Evolutionary conservation across 169 alveolate species (phyloP).

Genomic region (Ichthyophthirius multifiliis): DNA sequence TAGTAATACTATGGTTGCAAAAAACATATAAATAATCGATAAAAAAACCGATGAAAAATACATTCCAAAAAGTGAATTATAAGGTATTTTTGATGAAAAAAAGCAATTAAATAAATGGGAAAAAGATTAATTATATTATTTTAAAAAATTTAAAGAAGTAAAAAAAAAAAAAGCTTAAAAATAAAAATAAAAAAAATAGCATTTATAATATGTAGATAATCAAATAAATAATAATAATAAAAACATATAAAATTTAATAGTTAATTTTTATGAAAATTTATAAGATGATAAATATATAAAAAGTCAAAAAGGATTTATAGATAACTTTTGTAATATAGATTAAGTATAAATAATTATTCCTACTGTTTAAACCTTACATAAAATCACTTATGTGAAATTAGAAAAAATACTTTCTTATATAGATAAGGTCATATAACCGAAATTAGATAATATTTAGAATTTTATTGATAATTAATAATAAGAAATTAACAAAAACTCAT

Average conservation of each 20-base stretch:
- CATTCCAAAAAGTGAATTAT: neutral
- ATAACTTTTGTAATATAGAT: neutral
- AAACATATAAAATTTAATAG: neutral
- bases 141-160: neutral
- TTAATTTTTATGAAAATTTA: neutral
- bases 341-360: neutral
- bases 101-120: neutral
- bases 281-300: neutral
- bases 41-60: neutral
- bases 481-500: neutral
- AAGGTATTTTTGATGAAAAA: neutral
- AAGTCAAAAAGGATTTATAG: neutral
- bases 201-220: neutral
- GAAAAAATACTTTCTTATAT: neutral
- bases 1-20: conserved; percentile 1
- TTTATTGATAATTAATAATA: neutral
- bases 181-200: neutral
- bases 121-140: neutral
- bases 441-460: neutral
- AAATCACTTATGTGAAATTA: neutral
- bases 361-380: neutral
- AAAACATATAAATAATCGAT: neutral
- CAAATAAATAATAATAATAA: neutral
- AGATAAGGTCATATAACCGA: neutral
- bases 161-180: too few species aligned